These are phyloP conservation scores for Fusarium sp. DNA, from an alignment of 2,329 filamentous ascomycete species.

Conservation along the genomic window DNA sequence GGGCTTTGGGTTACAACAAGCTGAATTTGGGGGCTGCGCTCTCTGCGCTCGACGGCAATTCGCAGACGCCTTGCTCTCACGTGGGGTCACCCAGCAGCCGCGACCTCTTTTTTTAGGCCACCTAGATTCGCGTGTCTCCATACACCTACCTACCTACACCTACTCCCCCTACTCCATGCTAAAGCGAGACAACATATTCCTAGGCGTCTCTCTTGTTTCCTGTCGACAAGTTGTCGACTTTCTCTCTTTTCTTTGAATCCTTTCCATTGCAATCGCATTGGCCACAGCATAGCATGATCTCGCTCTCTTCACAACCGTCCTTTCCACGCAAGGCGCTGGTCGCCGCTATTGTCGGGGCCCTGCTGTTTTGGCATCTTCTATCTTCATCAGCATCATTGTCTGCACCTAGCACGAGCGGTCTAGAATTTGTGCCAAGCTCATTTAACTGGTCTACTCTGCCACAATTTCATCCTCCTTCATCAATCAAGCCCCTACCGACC, in stretches of 20 bases:
- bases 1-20: not conserved
- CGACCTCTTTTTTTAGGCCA: not conserved
- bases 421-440: constrained; percentile 36
- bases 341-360: not conserved
- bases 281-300: constrained; percentile 6
- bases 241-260: not conserved
- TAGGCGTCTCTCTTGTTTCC: not conserved
- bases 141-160: not conserved
- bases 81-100: not conserved
- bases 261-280: not conserved
- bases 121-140: not conserved
- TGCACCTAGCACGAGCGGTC: not conserved
- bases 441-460: constrained; percentile 47
- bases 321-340: not conserved
- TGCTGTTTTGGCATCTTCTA: not conserved
- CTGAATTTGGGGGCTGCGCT: not conserved
- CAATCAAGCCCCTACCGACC: constrained; percentile 46
- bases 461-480: constrained; percentile 44
- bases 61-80: not conserved
- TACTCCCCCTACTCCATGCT: not conserved
- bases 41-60: not conserved
- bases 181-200: not conserved
- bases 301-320: not conserved
- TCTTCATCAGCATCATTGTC: not conserved
- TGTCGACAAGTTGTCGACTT: not conserved